A percentile compares a stretch with the other conserved stretches of the same genome.
These are phyloP conservation scores for Pelargonium fulgidum DNA, from an alignment of 441 rosid species.

Conservation along the genomic window DNA sequence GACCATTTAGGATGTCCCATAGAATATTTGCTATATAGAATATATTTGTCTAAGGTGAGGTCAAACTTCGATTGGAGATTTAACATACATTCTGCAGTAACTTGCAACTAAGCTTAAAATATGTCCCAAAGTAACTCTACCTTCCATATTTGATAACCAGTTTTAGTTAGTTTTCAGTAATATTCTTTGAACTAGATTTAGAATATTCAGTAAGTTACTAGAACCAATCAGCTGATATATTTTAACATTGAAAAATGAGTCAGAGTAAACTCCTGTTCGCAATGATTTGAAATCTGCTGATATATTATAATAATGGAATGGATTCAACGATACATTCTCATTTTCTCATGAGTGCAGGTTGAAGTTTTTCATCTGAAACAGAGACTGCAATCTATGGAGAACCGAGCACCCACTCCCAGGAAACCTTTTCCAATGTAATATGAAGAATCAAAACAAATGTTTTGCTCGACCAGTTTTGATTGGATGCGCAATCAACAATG, in stretches of 20 bases:
- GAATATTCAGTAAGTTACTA: not conserved
- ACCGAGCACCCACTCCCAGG: slow-evolving; percentile 68
- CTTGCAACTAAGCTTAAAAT: no score
- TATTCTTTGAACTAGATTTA: not conserved
- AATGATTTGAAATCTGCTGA: no score
- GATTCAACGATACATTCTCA: not conserved
- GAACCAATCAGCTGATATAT: no score
- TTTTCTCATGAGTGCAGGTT: slow-evolving; percentile 38
- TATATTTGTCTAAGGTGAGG: no score
- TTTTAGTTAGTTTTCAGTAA: not conserved
- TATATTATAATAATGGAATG: not conserved
- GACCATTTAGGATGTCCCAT: not conserved
- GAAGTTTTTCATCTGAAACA: slow-evolving; percentile 98
- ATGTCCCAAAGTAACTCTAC: not conserved
- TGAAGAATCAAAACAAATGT: not conserved
- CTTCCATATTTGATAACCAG: not conserved
- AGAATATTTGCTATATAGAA: no score
- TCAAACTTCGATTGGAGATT: no score
- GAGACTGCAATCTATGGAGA: slow-evolving; percentile 81
- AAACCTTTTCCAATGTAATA: slow-evolving; percentile 63
- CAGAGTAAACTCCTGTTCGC: not conserved
- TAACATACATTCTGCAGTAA: no score
- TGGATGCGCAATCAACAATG: no score
- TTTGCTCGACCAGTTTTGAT: no score
- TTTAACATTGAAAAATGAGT: not conserved